Base-by-base conservation (phyloP, 805 yeast species). In the Suhomyces pyralidae region DNA sequence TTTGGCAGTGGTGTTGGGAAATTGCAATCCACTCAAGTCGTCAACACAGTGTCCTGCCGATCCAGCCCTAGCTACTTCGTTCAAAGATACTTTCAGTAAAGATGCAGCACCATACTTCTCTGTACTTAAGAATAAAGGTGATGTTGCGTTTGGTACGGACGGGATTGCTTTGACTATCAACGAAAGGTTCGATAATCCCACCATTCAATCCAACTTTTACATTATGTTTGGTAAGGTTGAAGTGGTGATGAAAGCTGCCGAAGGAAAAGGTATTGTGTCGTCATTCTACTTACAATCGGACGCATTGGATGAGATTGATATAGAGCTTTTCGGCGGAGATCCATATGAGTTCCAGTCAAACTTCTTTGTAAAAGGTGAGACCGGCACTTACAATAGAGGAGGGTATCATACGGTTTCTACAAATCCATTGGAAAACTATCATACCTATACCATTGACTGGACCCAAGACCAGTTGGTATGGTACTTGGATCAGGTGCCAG, bases 151-250 rank as follows among this genome's bases (percentile, higher is more conserved):
- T 59, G 58, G 73, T 17, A n/a, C 42, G 25, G 51, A 53, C 54
- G 97, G 97, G n/a, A 69, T 85, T 10, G 63, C 70, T 40, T 67
- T 92, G 59, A 79, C 86, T 1, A 66, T 92, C 40, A 74, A 79
- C 2, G 74, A 84, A 58, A 75, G 85, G 59, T 84, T 76, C 54
- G 94, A 90, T 65, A 87, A 88, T 64, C 97, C 97, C 3, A 80
- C 91, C 5, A 70, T 90, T 51, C 79, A 77, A 58, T 89, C 96
- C 4, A 80, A 85, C 56, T 90, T 87, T 67, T 90, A 90, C 71
- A 81, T 92, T 60, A 88, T 91, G 94, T 92, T 85, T 68, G 97
- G 97, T 53, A 83, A 83, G 57, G 81, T 90, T 28, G 96, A 88
- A 66, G 90, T 83, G 5, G 76, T 75, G 1, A 66, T 88, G 55